These are phyloP conservation scores for Dissophora ornata DNA, from an alignment of 192 early-diverging fungal genomes.

Conservation along the genomic window DNA sequence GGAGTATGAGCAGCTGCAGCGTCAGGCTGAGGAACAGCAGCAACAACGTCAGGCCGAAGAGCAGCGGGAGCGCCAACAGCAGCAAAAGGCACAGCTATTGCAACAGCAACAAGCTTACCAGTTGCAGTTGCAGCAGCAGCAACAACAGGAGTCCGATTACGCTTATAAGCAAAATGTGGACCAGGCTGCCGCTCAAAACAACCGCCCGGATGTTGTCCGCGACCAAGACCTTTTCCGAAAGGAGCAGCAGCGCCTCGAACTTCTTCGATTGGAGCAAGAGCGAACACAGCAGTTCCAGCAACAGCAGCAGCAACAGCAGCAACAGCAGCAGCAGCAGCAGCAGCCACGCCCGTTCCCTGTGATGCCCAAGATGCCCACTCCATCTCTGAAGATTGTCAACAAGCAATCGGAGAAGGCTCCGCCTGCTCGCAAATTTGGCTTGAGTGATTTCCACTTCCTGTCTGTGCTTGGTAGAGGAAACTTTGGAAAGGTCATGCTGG, in stretches of 20 bases:
- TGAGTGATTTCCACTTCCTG: constrained; percentile 93
- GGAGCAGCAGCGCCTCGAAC: constrained; percentile 48
- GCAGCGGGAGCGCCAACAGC: constrained; percentile 28
- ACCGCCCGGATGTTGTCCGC: not conserved
- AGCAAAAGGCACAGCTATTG: constrained; percentile 40
- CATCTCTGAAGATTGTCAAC: constrained; percentile 47
- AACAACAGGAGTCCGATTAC: constrained; percentile 24
- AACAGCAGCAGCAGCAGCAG: constrained; percentile 18
- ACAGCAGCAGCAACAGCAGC: constrained; percentile 35
- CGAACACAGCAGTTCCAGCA: constrained; percentile 27
- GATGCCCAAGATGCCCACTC: constrained; percentile 43
- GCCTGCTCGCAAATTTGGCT: constrained; percentile 68
- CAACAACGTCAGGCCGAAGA: constrained; percentile 52
- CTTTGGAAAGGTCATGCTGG: constrained; percentile 99
- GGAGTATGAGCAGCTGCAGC: constrained; percentile 25
- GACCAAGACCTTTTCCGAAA: constrained; percentile 22
- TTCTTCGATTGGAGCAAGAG: constrained; percentile 44
- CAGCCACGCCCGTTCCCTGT: constrained; percentile 30
- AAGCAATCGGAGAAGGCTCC: constrained; percentile 16
- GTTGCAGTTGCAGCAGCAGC: constrained; percentile 51
- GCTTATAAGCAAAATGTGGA: constrained; percentile 23
- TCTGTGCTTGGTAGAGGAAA: constrained; percentile 97
- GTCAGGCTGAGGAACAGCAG: constrained; percentile 12
- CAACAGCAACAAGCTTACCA: constrained; percentile 57
- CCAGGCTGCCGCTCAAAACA: constrained; percentile 12